These are phyloP conservation scores for Mycena kentingensis DNA, from an alignment of 768 basidiomycete species.

Conservation along the genomic window DNA sequence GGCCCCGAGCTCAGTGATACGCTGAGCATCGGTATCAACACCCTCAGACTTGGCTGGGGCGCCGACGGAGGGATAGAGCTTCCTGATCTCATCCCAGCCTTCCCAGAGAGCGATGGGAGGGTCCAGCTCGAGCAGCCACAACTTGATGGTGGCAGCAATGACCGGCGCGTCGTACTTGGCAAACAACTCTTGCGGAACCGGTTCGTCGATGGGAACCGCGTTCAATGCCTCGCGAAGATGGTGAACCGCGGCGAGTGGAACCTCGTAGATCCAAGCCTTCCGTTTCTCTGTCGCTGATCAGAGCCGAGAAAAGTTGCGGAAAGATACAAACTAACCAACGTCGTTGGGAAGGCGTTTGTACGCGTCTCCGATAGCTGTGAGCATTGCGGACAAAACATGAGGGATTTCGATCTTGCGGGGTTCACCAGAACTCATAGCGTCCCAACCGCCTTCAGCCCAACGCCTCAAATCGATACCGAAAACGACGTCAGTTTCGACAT, in stretches of 20 bases:
- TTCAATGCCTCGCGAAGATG: slow-evolving; percentile 86
- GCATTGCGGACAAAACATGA: slow-evolving; percentile 67
- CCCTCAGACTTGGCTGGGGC: slow-evolving; percentile 51
- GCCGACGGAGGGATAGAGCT: slow-evolving; percentile 65
- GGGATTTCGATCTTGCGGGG: slow-evolving; percentile 68
- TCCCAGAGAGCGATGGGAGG: slow-evolving; percentile 85
- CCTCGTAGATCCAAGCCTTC: slow-evolving; percentile 94
- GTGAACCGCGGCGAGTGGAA: slow-evolving; percentile 80
- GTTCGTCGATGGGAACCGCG: slow-evolving; percentile 56
- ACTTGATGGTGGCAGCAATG: slow-evolving; percentile 80
- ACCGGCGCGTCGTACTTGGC: slow-evolving; percentile 83
- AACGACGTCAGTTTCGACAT: slow-evolving; percentile 81
- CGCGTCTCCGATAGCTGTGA: slow-evolving; percentile 62
- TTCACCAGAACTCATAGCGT: slow-evolving; percentile 52
- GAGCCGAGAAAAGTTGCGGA: background rate
- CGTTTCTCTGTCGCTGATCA: slow-evolving; percentile 61
- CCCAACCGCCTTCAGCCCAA: slow-evolving; percentile 88
- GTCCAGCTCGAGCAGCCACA: slow-evolving; percentile 91
- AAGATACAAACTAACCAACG: slow-evolving; percentile 47
- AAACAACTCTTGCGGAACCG: slow-evolving; percentile 54
- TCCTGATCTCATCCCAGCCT: slow-evolving; percentile 89
- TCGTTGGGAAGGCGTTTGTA: slow-evolving; percentile 66
- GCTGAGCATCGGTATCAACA: slow-evolving; percentile 56
- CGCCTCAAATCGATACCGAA: slow-evolving; percentile 91
- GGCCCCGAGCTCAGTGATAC: slow-evolving; percentile 59